These are phyloP conservation scores for Fusarium sp. DNA, from an alignment of 2,329 filamentous ascomycete genomes.

Conservation along the genomic window DNA sequence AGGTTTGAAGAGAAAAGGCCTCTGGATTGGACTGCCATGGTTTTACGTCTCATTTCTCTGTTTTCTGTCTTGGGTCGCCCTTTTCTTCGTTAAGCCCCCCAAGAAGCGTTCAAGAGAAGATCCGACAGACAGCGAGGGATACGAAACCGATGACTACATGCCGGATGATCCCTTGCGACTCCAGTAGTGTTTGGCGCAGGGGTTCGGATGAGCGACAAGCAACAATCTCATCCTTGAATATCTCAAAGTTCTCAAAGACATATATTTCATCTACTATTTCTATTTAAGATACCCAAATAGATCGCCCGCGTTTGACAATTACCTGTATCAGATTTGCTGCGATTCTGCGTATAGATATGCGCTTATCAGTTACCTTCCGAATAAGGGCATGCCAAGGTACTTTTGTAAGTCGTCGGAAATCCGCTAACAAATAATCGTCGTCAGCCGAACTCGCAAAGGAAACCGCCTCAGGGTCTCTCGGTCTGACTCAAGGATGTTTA, in stretches of 20 bases:
- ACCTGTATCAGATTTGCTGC: not conserved
- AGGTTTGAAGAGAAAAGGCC: conserved; percentile 50
- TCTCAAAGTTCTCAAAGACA: not conserved
- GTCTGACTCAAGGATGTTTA: not conserved
- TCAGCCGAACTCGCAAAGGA: not conserved
- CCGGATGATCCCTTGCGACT: conserved; percentile 41
- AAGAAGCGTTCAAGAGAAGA: conserved; percentile 35
- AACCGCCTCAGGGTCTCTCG: not conserved
- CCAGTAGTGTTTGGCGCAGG: conserved; percentile 16
- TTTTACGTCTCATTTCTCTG: conserved; percentile 52
- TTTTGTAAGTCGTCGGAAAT: conserved; percentile 32
- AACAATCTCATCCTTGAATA: not conserved
- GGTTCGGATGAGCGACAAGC: not conserved
- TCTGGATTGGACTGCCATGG: conserved; percentile 54
- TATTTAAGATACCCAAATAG: conserved; percentile 20
- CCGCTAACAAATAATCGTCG: not conserved
- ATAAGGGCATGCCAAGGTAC: conserved; percentile 30
- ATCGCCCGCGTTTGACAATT: not conserved
- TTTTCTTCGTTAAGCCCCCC: conserved; percentile 50
- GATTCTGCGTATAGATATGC: not conserved
- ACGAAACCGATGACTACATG: conserved; percentile 36
- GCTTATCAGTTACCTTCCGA: conserved; percentile 35
- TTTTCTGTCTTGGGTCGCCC: conserved; percentile 42
- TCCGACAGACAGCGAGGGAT: conserved; percentile 20
- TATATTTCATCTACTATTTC: not conserved